Evolutionary conservation across 2,329 filamentous ascomycete species (phyloP), one percentile per base, ranked within the genome.

Genomic region (Trematosphaeria pertusa): DNA sequence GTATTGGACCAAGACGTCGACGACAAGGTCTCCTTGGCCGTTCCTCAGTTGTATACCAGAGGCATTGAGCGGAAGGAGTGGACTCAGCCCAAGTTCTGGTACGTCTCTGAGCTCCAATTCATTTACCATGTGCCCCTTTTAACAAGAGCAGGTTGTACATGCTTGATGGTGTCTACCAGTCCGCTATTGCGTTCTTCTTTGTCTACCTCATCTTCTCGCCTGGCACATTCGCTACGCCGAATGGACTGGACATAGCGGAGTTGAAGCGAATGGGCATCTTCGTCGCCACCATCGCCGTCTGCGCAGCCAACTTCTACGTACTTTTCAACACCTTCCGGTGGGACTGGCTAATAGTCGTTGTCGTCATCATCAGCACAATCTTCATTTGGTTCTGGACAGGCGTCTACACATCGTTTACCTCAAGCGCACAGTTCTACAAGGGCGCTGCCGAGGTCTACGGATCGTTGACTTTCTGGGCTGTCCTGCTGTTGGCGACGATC

Each of bases 1-100:
- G 89, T 99, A 32, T 81, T 99, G 54, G 94, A 99, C 66, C 94
- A 99, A 75, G 94, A 99, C 69, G 93, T 99, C 36, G 90, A 90
- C 58, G 94, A 97, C 71, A 88, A 87, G 66, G 90, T 99, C 21
- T 97, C 94, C 7, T 79, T 99, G 54, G 92, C 91, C 42, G 93
- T 99, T 37, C 94, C 94, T 33, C 91, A 99, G 70, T 83, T 99
- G 24, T 99, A 99, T 72, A 89, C 92, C 57, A 86, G 92, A 54
- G 94, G 94, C 62, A 99, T 99, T 61, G 92, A 97, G 77, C 87
- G 93, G 50, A 84, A 91, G 71, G 94, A 99, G 77, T 99, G 94
- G 94, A 96, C 92, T 4, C 89, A 96, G 71, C 78, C 77, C 41
- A 99, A 99, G 75, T 99, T 99, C 71, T 99, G 94, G 94, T 96